These are phyloP conservation scores for Themeda triandra DNA, from an alignment of 176 grass and related monocot species.

Conservation along the genomic window DNA sequence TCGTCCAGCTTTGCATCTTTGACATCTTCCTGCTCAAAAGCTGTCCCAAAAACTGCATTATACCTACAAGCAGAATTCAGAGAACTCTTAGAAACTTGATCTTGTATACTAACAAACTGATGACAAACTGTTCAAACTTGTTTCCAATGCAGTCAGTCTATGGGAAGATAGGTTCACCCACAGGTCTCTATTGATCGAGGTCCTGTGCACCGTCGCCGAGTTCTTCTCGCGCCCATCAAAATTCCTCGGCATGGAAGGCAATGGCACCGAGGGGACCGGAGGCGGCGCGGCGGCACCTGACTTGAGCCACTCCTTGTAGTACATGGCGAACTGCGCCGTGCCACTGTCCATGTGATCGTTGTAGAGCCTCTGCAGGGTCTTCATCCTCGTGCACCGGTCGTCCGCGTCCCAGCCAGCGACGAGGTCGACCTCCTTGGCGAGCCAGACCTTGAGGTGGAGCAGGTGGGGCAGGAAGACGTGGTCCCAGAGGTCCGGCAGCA, in stretches of 20 bases:
- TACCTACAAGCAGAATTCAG: slow-evolving; percentile 58
- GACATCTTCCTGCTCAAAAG: slow-evolving; percentile 38
- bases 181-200: slow-evolving; percentile 73
- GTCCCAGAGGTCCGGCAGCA: slow-evolving; percentile 93
- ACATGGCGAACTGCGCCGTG: slow-evolving; percentile 72
- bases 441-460: slow-evolving; percentile 94
- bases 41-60: slow-evolving; percentile 72
- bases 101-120: too few relatives aligned
- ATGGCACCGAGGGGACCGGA: slow-evolving; percentile 56
- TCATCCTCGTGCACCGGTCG: slow-evolving; percentile 42
- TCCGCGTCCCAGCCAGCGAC: slow-evolving; percentile 33
- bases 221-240: slow-evolving; percentile 30
- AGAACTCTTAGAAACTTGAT: neutral
- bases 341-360: slow-evolving; percentile 86
- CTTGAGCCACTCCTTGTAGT: slow-evolving; percentile 98
- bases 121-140: neutral
- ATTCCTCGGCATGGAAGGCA: slow-evolving; percentile 40
- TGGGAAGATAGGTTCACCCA: slow-evolving; percentile 31
- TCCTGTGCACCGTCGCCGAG: slow-evolving; percentile 47
- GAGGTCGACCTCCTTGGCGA: slow-evolving; percentile 58
- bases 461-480: slow-evolving; percentile 92
- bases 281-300: slow-evolving; percentile 55
- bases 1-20: slow-evolving; percentile 41
- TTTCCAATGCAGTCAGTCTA: neutral
- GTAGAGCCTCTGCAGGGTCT: slow-evolving; percentile 65